phyloP scores from a whole-genome alignment of 257 asterid genomes.

The Salvia rosmarinus region DNA sequence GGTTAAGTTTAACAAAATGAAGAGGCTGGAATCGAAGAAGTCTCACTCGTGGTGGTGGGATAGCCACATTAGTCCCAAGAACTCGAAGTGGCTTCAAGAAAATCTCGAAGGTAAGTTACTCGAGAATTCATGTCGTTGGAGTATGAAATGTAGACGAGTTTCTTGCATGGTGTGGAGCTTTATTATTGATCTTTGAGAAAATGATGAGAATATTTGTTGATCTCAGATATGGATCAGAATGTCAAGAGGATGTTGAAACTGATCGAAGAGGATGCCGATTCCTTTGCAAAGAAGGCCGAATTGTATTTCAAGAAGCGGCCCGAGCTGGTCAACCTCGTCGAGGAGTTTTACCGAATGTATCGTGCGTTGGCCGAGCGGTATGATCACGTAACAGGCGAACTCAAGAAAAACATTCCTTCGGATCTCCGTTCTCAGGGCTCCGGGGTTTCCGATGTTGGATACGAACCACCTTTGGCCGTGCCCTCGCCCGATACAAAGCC shows the following conservation, averaged over 20 bases:
- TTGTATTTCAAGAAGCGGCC: slow-evolving; percentile 75
- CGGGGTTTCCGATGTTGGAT: slow-evolving; percentile 68
- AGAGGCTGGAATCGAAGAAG: slow-evolving; percentile 61
- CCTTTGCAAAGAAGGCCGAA: slow-evolving; percentile 79
- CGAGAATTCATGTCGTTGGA: background rate
- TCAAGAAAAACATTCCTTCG: slow-evolving; percentile 60
- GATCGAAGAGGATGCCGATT: slow-evolving; percentile 79
- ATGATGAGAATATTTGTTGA: slow-evolving; percentile 39
- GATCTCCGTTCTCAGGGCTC: slow-evolving; percentile 96
- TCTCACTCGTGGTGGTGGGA: slow-evolving; percentile 96
- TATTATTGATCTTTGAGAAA: background rate
- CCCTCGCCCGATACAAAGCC: slow-evolving; percentile 57
- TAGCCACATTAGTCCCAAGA: slow-evolving; percentile 85
- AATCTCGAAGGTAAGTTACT: slow-evolving; percentile 69
- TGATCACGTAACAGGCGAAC: slow-evolving; percentile 70
- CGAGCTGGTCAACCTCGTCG: slow-evolving; percentile 60
- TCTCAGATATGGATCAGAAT: slow-evolving; percentile 75
- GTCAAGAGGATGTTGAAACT: slow-evolving; percentile 70
- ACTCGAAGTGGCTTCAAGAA: slow-evolving; percentile 86
- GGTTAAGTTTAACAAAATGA: slow-evolving; percentile 59
- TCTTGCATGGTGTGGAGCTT: background rate
- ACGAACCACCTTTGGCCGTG: slow-evolving; percentile 60
- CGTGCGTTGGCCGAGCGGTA: slow-evolving; percentile 72
- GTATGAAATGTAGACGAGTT: background rate
- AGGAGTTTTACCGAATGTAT: slow-evolving; percentile 67